Evolutionary conservation across 2,329 filamentous ascomycete genomes (phyloP).

Genomic region (Calonectria pteridis): DNA sequence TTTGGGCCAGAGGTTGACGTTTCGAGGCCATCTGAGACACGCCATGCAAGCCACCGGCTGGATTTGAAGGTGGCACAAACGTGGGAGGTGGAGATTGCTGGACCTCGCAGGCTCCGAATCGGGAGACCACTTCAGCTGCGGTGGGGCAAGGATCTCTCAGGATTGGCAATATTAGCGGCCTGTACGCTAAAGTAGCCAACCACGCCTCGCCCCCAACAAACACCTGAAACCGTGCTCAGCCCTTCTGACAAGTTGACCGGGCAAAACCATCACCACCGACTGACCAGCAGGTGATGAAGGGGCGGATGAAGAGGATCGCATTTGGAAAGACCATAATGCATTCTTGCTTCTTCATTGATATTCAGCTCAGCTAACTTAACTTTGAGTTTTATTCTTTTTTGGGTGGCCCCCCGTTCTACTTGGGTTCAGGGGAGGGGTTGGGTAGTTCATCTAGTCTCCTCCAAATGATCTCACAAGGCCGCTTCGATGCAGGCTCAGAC

Average conservation of each 20-base stretch:
- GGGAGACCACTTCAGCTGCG: background rate
- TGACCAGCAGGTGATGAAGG: background rate
- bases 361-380: background rate
- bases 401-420: background rate
- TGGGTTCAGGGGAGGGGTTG: background rate
- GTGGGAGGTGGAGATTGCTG: background rate
- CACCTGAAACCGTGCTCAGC: constrained; percentile 23
- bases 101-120: background rate
- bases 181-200: constrained; percentile 12
- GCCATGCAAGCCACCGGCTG: background rate
- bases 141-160: background rate
- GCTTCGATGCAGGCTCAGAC: background rate
- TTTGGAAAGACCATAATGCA: background rate
- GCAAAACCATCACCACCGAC: background rate
- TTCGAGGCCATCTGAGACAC: constrained; percentile 9
- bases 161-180: background rate
- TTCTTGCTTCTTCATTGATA: background rate
- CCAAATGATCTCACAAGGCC: background rate
- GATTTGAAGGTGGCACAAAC: constrained; percentile 10
- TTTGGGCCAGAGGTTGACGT: background rate
- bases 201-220: constrained; percentile 14
- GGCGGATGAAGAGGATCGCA: background rate
- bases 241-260: background rate
- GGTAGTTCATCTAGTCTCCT: background rate
- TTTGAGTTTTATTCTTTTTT: background rate